These are phyloP conservation scores for Chaetomium strumarium DNA, from an alignment of 2,329 filamentous ascomycete species.

Conservation along the genomic window DNA sequence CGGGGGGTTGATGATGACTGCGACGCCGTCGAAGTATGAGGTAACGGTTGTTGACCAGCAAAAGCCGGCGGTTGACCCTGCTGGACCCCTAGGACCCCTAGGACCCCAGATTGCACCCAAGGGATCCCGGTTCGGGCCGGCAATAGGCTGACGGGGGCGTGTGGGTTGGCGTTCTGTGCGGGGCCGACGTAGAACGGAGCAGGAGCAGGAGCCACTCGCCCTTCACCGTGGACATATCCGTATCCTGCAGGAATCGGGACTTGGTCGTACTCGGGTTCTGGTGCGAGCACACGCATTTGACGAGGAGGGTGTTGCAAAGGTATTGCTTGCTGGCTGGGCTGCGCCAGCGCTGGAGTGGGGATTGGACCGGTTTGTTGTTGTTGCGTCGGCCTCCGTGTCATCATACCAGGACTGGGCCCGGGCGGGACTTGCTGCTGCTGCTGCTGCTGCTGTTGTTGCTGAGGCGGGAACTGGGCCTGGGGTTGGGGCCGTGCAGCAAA, in stretches of 20 bases:
- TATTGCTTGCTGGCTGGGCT: constrained; percentile 8
- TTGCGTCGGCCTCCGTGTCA: not conserved
- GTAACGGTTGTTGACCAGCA: not conserved
- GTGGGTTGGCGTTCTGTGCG: too few relatives aligned
- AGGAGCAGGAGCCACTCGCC: constrained; percentile 21
- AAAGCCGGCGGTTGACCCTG: not conserved
- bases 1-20: not conserved
- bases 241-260: constrained; percentile 27
- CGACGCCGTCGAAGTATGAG: not conserved
- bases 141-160: too few relatives aligned
- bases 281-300: constrained; percentile 2
- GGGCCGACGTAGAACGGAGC: constrained; percentile 20
- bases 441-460: not conserved
- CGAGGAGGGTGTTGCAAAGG: constrained; percentile 15
- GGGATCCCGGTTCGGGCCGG: constrained; percentile 14
- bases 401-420: constrained; percentile 5
- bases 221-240: constrained; percentile 23
- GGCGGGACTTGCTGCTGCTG: constrained; percentile 1
- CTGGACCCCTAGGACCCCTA: too few relatives aligned
- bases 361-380: constrained; percentile 9
- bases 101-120: constrained; percentile 6
- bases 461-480: constrained; percentile 7
- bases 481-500: not conserved
- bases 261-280: constrained; percentile 24
- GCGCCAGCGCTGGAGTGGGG: not conserved